phyloP scores from a whole-genome alignment of 2,329 filamentous ascomycete species.

The Fusarium haematococcum region DNA sequence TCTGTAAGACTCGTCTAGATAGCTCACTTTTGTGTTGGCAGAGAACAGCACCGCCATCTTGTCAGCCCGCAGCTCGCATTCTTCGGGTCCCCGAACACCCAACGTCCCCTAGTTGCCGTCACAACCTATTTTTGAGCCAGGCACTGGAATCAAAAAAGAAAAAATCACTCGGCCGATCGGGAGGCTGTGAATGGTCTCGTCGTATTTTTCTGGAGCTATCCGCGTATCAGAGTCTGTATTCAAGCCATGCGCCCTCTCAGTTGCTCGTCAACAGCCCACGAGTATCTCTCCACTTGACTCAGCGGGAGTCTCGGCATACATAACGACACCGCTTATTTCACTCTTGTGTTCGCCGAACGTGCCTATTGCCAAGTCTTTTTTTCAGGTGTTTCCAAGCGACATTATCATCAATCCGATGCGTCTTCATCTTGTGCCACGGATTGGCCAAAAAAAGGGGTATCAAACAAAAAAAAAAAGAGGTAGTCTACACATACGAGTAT shows the following conservation, averaged over 20 bases:
- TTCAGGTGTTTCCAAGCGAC: background rate
- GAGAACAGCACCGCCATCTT: conserved; percentile 21
- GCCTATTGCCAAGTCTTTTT: background rate
- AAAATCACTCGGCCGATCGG: background rate
- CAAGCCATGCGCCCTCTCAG: background rate
- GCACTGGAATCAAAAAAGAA: background rate
- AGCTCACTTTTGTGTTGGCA: background rate
- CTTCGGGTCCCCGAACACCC: conserved; percentile 12
- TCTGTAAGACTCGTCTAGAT: background rate
- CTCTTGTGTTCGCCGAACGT: background rate
- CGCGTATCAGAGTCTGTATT: background rate
- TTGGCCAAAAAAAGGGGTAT: conserved; percentile 26
- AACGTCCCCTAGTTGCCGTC: background rate
- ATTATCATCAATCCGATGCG: background rate
- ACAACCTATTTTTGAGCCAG: background rate
- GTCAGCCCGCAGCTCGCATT: conserved; percentile 24
- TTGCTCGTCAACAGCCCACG: background rate
- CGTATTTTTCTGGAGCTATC: background rate
- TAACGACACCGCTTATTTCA: background rate
- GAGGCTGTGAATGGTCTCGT: background rate
- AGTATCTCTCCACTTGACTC: background rate
- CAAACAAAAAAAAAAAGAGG: conserved; percentile 8
- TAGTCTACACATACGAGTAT: conserved; percentile 4
- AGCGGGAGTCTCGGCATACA: conserved; percentile 1
- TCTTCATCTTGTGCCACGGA: background rate